Conservation (phyloP, 139 green algal genomes). For the Diplosphaera chodatii region DNA sequence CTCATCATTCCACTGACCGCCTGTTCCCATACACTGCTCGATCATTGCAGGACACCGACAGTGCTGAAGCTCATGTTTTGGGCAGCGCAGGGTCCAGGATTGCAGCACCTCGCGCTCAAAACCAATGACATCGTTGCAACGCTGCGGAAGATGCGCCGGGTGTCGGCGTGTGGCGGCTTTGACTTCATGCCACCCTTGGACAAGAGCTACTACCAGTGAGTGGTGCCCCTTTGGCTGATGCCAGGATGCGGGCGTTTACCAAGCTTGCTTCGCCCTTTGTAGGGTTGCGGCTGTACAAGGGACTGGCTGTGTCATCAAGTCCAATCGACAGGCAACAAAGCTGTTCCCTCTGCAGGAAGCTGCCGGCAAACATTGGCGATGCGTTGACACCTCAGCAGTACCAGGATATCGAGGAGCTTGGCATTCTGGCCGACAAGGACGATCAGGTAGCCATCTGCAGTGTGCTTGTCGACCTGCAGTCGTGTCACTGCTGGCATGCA, state of each 20-base stretch:
- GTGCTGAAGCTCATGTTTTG: too few species aligned
- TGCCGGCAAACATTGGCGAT: constrained; percentile 57
- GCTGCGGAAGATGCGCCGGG: constrained; percentile 65
- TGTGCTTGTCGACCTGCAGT: too few species aligned
- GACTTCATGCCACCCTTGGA: constrained; percentile 83
- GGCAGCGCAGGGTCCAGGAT: constrained; percentile 54
- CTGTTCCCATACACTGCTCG: too few species aligned
- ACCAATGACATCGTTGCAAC: constrained; percentile 91
- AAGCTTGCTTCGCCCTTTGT: too few species aligned
- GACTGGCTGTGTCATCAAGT: background rate
- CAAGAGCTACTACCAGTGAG: constrained; percentile 76
- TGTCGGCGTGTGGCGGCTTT: constrained; percentile 59
- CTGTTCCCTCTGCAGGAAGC: constrained; percentile 15
- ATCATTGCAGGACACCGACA: too few species aligned
- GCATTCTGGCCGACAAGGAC: constrained; percentile 92
- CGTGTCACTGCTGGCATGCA: too few species aligned
- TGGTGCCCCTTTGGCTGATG: too few species aligned
- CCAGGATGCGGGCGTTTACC: too few species aligned
- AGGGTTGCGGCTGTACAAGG: constrained; percentile 2
- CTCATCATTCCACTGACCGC: too few species aligned
- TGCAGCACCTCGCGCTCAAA: constrained; percentile 98
- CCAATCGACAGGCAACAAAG: too few species aligned
- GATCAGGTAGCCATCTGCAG: constrained; percentile 67
- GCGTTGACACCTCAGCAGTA: constrained; percentile 62
- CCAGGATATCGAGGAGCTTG: constrained; percentile 77